Evolutionary conservation across 2,329 filamentous ascomycete genomes (phyloP).

Genomic region (Calcarisporium arbuscula): DNA sequence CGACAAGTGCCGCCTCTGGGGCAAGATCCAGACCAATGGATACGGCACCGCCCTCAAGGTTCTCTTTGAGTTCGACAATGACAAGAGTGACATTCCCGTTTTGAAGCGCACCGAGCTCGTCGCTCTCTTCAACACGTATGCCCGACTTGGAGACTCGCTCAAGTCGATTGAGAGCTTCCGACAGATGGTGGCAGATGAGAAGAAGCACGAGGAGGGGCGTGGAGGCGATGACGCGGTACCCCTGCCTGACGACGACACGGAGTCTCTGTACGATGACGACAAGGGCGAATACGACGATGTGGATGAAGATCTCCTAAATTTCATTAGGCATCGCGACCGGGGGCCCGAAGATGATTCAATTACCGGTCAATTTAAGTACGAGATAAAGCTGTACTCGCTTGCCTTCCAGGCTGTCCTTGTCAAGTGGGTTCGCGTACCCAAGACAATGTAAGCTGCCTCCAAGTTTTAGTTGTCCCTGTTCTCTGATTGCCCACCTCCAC

Average conservation of each 20-base stretch:
- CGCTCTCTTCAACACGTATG: constrained; percentile 89
- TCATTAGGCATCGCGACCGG: constrained; percentile 25
- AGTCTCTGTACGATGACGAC: constrained; percentile 14
- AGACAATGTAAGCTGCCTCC: constrained; percentile 56
- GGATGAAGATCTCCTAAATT: constrained; percentile 19
- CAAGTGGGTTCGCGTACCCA: constrained; percentile 65
- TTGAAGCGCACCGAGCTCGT: constrained; percentile 89
- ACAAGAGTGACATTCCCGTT: constrained; percentile 56
- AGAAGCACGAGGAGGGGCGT: constrained; percentile 19
- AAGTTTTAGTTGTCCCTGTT: background rate
- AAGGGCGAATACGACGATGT: constrained; percentile 16
- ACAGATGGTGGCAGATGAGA: constrained; percentile 34
- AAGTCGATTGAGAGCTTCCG: constrained; percentile 68
- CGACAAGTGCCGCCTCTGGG: constrained; percentile 97
- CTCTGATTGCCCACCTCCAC: background rate
- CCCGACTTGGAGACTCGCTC: constrained; percentile 76
- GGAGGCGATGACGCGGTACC: background rate
- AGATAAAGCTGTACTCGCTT: constrained; percentile 56
- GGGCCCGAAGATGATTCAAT: constrained; percentile 26
- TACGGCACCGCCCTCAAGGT: constrained; percentile 95
- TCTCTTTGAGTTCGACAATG: constrained; percentile 83
- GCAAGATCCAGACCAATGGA: constrained; percentile 89
- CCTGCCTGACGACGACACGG: background rate
- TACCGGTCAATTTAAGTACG: constrained; percentile 53
- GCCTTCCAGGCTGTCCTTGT: constrained; percentile 60